Conservation (phyloP, 164 flowering plant species). For the Aristolochia contorta region DNA sequence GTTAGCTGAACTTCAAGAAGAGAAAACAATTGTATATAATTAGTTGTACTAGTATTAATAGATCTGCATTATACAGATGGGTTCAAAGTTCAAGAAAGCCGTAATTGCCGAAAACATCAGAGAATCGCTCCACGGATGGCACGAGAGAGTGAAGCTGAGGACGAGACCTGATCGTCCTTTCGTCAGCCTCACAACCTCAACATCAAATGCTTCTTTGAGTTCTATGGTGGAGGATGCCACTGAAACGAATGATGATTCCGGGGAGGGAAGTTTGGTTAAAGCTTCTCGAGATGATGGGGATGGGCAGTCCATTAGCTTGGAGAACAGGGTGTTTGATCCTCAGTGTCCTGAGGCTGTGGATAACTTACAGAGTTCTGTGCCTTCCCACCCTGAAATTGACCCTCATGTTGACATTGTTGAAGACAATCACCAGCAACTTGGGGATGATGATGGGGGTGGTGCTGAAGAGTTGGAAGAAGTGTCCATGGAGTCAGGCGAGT, state of each 20-base stretch:
- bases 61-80: conserved; percentile 45
- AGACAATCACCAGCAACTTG: too few relatives aligned
- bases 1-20: too few relatives aligned
- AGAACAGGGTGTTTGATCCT: not conserved
- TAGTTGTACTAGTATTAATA: not conserved
- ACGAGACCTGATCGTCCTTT: conserved; percentile 12
- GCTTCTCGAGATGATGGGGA: conserved; percentile 27
- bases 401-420: too few relatives aligned
- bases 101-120: conserved; percentile 55
- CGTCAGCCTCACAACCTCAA: conserved; percentile 12
- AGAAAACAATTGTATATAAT: too few relatives aligned
- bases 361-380: too few relatives aligned
- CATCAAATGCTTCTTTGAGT: conserved; percentile 23
- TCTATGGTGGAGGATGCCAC: conserved; percentile 15
- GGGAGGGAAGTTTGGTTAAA: conserved; percentile 4
- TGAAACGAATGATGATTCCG: not conserved
- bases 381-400: too few relatives aligned
- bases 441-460: too few relatives aligned
- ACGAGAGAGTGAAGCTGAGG: conserved; percentile 35
- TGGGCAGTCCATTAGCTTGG: conserved; percentile 1
- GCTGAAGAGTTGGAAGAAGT: too few relatives aligned
- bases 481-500: too few relatives aligned
- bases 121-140: conserved; percentile 59
- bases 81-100: conserved; percentile 63
- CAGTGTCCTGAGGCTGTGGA: not conserved